These are phyloP conservation scores for Ogataea hybrid DNA, from an alignment of 1,139 yeast genomes.

Conservation along the genomic window DNA sequence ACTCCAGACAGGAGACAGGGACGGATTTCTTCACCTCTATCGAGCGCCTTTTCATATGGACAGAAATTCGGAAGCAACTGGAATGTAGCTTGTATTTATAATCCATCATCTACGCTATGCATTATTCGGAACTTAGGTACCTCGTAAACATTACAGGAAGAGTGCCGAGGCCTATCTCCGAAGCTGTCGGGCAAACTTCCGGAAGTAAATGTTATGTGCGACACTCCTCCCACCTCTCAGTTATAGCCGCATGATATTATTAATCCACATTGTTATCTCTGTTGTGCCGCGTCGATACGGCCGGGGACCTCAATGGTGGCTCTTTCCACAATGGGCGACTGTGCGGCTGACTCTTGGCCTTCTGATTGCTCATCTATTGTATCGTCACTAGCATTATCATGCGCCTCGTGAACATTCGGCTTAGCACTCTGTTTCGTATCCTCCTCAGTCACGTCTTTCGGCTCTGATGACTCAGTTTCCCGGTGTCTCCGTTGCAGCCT, in stretches of 20 bases:
- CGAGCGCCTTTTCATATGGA: conserved; percentile 1
- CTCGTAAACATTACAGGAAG: background rate
- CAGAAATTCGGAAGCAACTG: background rate
- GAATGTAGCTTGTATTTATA: conserved; percentile 4
- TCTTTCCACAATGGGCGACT: background rate
- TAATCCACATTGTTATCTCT: background rate
- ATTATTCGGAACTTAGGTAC: background rate
- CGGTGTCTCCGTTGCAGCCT: conserved; percentile 12
- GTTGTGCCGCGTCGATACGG: background rate
- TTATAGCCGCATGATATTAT: conserved; percentile 3
- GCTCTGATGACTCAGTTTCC: conserved; percentile 33
- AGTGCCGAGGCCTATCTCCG: conserved; percentile 3
- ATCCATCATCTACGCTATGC: background rate
- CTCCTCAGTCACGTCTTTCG: background rate
- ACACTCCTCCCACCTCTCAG: conserved; percentile 3
- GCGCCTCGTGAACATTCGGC: conserved; percentile 26
- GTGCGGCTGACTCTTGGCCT: background rate
- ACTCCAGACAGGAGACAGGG: conserved; percentile 30
- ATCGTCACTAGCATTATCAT: background rate
- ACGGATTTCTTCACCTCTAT: conserved; percentile 10
- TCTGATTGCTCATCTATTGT: conserved; percentile 3
- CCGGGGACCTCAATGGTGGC: background rate
- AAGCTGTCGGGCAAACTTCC: background rate
- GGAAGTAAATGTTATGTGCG: conserved; percentile 2
- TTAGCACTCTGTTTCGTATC: background rate